Evolutionary conservation across 805 yeast genomes (phyloP), one percentile per base, ranked within the genome.

Genomic region (Starmerella sirachaensis): DNA sequence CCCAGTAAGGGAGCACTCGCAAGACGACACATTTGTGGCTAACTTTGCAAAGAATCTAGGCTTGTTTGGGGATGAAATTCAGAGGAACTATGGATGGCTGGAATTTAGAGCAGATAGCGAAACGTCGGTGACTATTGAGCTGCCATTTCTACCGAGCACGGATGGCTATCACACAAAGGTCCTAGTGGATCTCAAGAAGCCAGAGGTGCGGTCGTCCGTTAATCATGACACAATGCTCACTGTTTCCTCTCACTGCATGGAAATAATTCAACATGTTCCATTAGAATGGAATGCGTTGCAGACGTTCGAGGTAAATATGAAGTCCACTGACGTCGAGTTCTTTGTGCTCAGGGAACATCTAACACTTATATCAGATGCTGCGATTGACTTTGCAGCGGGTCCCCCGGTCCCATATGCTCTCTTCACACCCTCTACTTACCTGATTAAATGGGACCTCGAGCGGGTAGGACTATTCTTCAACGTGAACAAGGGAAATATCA

Each of bases 31-130:
- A 33, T 44, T 43, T 19, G 40, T 40, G 3, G 34, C 31, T 7
- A 21, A n/a, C 3, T 43, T 42, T 23, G 29, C 31, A 6, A 18
- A 21, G 6, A 29, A 18, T 17, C 24, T 31, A 8, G 33, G 39
- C 12, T 14, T 32, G 3, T 35, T 33, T 16, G 48, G 44, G 3
- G 43, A 40, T 9, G 42, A 44, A 5, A 30, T 38, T 6, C 47
- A 46, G 19, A 63, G 91, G 33, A 79, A 94, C 1, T 91, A 79
- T 62, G 97, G 95, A 0, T 91, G 98, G 98, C 43, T 91, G 3
- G 96, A 88, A 51, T 38, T 84, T 14, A 77, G 76, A 42, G 59
- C 76, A 29, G 66, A 65, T 3, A 61, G 63, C 13, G 74, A 68
- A 0, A 70, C 94, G 0, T 63, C 64, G 0, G 50, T 78, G 1